Base-by-base conservation (phyloP, 768 basidiomycete genomes). In the Daedaleopsis nitida region DNA sequence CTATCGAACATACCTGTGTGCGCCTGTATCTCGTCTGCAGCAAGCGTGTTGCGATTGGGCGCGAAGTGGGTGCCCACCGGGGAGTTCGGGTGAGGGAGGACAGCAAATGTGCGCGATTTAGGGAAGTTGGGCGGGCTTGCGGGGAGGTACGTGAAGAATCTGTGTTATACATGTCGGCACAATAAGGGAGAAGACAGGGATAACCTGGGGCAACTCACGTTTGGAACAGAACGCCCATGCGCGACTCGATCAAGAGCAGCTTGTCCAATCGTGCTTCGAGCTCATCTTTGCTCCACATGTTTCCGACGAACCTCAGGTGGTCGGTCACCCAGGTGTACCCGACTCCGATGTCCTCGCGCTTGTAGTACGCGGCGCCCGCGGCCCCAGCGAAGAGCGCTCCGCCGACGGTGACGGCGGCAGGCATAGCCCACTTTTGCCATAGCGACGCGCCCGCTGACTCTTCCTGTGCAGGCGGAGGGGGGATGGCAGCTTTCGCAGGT, bases 1-100 rank as follows among this genome's bases (percentile, higher is more conserved):
- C 85, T 82, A 59, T 82, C 81, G 74, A 97, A 98, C 90, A 98
- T 96, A 37, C 87, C 87, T 38, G 85, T 91, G 70, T 98, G 95
- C 7, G 92, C 94, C 60, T 88, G 80, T 10, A 96, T 75, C 73
- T 96, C 94, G 68, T 94, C 89, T 23, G 79, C 61, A 0, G 88
- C 89, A 24, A 88, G 70, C 4, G 77, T 81, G 66, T 96, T 97
- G 34, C 77, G 78, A 2, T 86, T 82, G 17, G 87, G 82, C 13
- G 82, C 62, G 69, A 92, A 96, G 69, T 84, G 79, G 6, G 79
- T 63, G 55, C 77, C 77, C 49, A 80, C 73, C 23, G 55, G 64
- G 0, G 78, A 77, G 17, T 83, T 78, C 32, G 76, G 74, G 23
- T 80, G 80, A 2, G 95, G 95, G 3, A 94, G 78, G 39, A 93